These are phyloP conservation scores for Ogataea hybrid DNA, from an alignment of 1,139 yeast species.

Conservation along the genomic window DNA sequence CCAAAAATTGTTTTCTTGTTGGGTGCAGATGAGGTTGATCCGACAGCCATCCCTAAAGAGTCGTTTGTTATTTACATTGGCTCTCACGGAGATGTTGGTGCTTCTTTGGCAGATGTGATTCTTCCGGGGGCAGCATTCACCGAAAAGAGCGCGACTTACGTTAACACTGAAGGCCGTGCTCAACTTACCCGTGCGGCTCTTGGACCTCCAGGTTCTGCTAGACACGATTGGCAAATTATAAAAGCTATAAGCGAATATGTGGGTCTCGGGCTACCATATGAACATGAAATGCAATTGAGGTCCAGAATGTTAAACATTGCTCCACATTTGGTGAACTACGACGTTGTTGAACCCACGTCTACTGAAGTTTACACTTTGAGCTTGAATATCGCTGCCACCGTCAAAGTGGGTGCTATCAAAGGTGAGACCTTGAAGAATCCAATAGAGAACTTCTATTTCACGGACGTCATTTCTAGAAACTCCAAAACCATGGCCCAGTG, in stretches of 20 bases:
- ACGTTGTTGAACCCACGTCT: conserved; percentile 69
- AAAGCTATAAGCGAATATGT: conserved; percentile 83
- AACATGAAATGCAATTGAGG: conserved; percentile 69
- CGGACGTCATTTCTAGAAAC: conserved; percentile 83
- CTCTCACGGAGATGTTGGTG: conserved; percentile 90
- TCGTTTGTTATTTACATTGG: conserved; percentile 92
- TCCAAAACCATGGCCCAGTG: conserved; percentile 92
- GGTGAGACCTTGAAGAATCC: conserved; percentile 58
- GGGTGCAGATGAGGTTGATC: conserved; percentile 80
- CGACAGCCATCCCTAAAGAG: conserved; percentile 72
- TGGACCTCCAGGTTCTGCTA: conserved; percentile 87
- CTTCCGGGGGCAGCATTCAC: conserved; percentile 90
- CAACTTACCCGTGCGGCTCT: conserved; percentile 87
- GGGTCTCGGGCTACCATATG: conserved; percentile 72
- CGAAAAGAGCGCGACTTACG: conserved; percentile 84
- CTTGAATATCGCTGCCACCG: conserved; percentile 37
- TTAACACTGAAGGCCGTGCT: conserved; percentile 88
- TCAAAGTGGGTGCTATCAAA: conserved; percentile 44
- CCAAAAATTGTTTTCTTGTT: conserved; percentile 80
- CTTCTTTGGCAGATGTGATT: conserved; percentile 83
- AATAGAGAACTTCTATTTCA: conserved; percentile 80
- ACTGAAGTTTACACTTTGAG: conserved; percentile 59
- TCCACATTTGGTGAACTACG: conserved; percentile 78
- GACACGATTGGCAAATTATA: conserved; percentile 90
- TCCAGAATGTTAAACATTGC: conserved; percentile 74